Conservation (phyloP, 768 basidiomycete genomes). For the Rhodosporidiobolus sp. region DNA sequence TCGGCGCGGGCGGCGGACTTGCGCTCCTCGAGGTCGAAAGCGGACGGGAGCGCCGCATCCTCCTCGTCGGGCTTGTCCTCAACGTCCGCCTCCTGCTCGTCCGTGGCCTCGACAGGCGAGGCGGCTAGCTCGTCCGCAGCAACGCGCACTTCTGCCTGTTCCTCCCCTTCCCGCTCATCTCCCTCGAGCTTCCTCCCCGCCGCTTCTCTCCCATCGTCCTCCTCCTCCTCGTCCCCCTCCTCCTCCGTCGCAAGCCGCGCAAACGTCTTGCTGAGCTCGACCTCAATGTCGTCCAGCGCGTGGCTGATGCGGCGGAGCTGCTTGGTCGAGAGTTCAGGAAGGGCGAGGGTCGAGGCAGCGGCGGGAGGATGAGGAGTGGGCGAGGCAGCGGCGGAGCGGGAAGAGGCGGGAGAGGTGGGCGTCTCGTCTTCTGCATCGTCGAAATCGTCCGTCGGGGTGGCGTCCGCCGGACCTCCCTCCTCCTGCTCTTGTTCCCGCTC, state of each 20-base stretch:
- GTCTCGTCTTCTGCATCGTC: conserved; percentile 5
- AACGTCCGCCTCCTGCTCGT: not conserved
- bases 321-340: conserved; percentile 13
- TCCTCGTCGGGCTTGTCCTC: too few relatives aligned
- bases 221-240: not conserved
- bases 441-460: not conserved
- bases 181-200: not conserved
- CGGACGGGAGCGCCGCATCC: too few relatives aligned
- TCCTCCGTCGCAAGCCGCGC: not conserved
- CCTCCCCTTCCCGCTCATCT: not conserved
- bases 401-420: not conserved
- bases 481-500: not conserved
- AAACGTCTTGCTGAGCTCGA: conserved; percentile 26
- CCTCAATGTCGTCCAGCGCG: conserved; percentile 36
- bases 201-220: not conserved
- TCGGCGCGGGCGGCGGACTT: too few relatives aligned
- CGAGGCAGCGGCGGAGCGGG: too few relatives aligned
- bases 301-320: conserved; percentile 40
- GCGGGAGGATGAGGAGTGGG: not conserved
- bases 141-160: not conserved
- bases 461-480: not conserved
- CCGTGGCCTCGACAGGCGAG: not conserved
- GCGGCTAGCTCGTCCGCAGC: not conserved
- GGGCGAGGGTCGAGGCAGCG: too few relatives aligned
- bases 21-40: too few relatives aligned